phyloP scores from a whole-genome alignment of 371 early-diverging fungal genomes.

The Apophysomyces sp. region DNA sequence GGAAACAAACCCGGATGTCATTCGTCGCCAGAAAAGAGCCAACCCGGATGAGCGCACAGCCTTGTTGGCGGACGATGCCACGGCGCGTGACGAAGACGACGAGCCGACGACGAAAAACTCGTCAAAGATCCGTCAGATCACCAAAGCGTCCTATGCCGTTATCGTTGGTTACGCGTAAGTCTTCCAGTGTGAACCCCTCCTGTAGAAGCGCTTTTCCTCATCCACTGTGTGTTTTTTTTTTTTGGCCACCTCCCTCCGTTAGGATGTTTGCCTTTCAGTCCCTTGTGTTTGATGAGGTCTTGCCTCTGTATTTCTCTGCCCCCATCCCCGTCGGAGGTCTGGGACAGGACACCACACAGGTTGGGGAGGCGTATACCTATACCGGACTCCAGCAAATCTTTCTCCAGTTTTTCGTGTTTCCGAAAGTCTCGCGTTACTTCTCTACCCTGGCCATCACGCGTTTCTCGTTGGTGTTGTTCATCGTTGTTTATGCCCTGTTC shows the following conservation, averaged over 20 bases:
- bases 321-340: constrained; percentile 51
- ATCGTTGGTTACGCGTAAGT: constrained; percentile 47
- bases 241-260: not conserved
- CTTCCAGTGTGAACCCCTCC: not conserved
- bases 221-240: not conserved
- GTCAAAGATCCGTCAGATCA: constrained; percentile 10
- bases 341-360: constrained; percentile 40
- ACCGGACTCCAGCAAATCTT: constrained; percentile 53
- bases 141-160: constrained; percentile 25
- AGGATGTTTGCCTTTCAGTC: constrained; percentile 63
- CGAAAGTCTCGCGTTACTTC: constrained; percentile 40
- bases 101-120: not conserved
- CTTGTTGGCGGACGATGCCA: not conserved
- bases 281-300: constrained; percentile 76
- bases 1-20: constrained; percentile 61
- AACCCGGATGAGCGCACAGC: constrained; percentile 4
- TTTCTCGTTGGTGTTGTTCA: constrained; percentile 34
- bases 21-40: constrained; percentile 12
- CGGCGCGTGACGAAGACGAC: not conserved
- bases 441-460: constrained; percentile 37
- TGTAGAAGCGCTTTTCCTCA: not conserved
- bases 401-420: constrained; percentile 56
- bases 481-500: constrained; percentile 40
- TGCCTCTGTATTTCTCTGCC: constrained; percentile 62
- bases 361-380: constrained; percentile 42